Conservation (phyloP, 495 filamentous ascomycete species). For the Mytilinidion resinicola region DNA sequence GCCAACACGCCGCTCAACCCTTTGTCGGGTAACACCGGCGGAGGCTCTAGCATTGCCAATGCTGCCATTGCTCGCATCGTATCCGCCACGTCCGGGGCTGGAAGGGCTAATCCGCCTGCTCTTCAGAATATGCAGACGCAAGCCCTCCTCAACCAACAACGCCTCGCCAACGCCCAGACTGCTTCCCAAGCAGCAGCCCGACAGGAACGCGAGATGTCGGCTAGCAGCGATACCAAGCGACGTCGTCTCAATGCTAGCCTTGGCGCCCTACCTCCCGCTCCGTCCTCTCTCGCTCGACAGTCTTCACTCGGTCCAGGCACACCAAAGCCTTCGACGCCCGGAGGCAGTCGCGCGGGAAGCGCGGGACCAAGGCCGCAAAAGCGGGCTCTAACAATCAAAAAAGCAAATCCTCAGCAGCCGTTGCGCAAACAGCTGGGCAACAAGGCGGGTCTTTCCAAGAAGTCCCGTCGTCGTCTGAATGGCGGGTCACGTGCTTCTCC, state of each 20-base stretch:
- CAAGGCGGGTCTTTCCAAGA: slow-evolving; percentile 23
- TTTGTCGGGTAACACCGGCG: slow-evolving; percentile 32
- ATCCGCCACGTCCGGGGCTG: slow-evolving; percentile 17
- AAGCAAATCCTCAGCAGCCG: slow-evolving; percentile 42
- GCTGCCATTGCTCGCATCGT: slow-evolving; percentile 36
- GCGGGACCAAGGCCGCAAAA: slow-evolving; percentile 47
- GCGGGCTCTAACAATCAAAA: slow-evolving; percentile 55
- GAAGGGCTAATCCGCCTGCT: slow-evolving; percentile 15
- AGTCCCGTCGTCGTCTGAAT: slow-evolving; percentile 16
- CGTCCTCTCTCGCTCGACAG: slow-evolving; percentile 70
- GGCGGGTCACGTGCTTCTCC: slow-evolving; percentile 25
- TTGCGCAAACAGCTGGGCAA: slow-evolving; percentile 47
- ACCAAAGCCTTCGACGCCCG: slow-evolving; percentile 71
- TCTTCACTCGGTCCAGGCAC: slow-evolving; percentile 78
- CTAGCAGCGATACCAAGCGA: slow-evolving; percentile 64
- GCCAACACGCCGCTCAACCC: slow-evolving; percentile 42
- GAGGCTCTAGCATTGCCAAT: slow-evolving; percentile 31
- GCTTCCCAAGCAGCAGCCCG: slow-evolving; percentile 15
- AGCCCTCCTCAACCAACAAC: slow-evolving; percentile 21
- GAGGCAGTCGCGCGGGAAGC: slow-evolving; percentile 45
- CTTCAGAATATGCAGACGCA: slow-evolving; percentile 23
- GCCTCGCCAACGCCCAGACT: slow-evolving; percentile 19
- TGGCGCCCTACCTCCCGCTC: slow-evolving; percentile 58
- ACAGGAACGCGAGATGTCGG: slow-evolving; percentile 64
- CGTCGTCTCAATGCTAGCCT: slow-evolving; percentile 63